Evolutionary conservation across 164 flowering plant genomes (phyloP).

Genomic region (Sextonia rubra): DNA sequence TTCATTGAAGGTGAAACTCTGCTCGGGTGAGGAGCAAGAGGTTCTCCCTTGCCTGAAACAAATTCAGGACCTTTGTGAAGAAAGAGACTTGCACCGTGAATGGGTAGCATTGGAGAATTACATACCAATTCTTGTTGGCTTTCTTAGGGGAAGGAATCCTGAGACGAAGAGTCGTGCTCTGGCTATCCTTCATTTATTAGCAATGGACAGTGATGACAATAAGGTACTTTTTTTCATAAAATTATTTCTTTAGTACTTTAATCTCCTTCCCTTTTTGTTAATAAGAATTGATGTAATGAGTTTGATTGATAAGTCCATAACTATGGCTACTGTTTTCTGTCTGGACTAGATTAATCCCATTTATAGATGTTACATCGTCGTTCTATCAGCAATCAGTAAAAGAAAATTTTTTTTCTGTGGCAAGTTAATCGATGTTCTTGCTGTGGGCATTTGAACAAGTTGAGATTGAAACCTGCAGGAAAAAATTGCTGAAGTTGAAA

Average conservation of each 20-base stretch:
- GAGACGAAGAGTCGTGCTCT: conserved; percentile 45
- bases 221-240: conserved; percentile 37
- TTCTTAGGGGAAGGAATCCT: conserved; percentile 39
- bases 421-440: not conserved
- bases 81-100: conserved; percentile 52
- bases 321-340: no score
- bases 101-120: conserved; percentile 68
- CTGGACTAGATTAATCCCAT: not conserved
- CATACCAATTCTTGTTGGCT: conserved; percentile 40
- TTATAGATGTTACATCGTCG: not conserved
- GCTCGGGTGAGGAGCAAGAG: conserved; percentile 43
- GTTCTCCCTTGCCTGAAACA: conserved; percentile 40
- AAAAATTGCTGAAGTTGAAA: conserved; percentile 38
- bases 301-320: no score
- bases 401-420: not conserved
- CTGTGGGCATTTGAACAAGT: not conserved
- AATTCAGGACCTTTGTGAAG: conserved; percentile 52
- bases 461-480: conserved; percentile 35
- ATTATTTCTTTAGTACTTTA: not conserved
- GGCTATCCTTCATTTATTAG: conserved; percentile 45
- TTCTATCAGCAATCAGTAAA: not conserved
- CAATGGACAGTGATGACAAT: conserved; percentile 45
- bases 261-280: no score
- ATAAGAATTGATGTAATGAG: no score
- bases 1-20: conserved; percentile 41